Evolutionary conservation across 805 yeast species (phyloP), one percentile per base, ranked within the genome.

Genomic region (Teunomyces kruisii): DNA sequence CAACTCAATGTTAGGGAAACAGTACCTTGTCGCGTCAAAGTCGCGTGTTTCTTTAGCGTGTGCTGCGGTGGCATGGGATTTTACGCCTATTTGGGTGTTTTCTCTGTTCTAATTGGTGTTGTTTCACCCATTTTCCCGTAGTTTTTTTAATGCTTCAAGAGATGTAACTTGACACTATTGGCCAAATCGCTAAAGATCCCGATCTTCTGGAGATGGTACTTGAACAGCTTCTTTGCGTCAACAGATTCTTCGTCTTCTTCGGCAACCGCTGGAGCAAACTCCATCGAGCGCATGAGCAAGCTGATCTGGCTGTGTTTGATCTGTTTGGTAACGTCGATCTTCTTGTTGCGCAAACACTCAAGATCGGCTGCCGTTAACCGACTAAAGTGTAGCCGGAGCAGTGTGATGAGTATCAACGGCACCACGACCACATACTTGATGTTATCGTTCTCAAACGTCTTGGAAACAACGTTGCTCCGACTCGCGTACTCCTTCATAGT

Each of bases 161-260:
- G 27, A 22, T 31, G 49, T 8, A 51, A 32, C 33, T 41, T 39
- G 9, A 46, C 36, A 24, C 50, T 46, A 17, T 38, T 42, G 19
- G 37, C 36, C 15, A 46, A 24, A 8, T 44, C 48, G 8, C 48
- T 50, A 19, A 48, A 43, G 7, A 51, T n/a, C 3, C 36, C 39
- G 12, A 40, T 16, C 22, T 36, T 22, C 19, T 38, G 40, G n/a
- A 51, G 14, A 19, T 39, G 42, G 37, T 46, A 51, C 30, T 35
- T 45, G 8, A 45, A 24, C 26, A 17, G 36, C 39, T 51, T 51
- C 37, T 51, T 51, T n/a, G 39, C 41, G 19, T 28, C 46, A 24
- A 15, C 14, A 7, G 10, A 27, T 29, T 44, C 45, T 12, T 24
- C 43, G 3, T 12, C 15, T 14, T 45, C 49, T 10, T 19, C 36